Base-by-base conservation (phyloP, 306 rosid species). In the Astragalus glycyphyllos region DNA sequence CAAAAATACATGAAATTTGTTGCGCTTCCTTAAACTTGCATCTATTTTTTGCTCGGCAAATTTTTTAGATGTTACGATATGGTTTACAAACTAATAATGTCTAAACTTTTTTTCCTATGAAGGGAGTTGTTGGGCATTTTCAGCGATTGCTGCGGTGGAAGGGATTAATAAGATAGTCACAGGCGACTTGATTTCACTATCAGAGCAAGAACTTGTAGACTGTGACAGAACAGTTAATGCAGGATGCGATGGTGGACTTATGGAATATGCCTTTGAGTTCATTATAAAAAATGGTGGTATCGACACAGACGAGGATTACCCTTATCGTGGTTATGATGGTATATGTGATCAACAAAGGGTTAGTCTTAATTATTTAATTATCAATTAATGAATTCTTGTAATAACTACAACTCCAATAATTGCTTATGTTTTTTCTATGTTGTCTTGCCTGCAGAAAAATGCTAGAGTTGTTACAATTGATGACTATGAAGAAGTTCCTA, bases 51-150 rank as follows among this genome's bases (percentile, higher is more conserved):
- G 35, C 26, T 20, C 10, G 59, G 59, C 14, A 4, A 12, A 54
- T 31, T 38, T 44, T 29, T 4, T 11, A 15, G 23, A 45, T 12
- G 13, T 40, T 62, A 53, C 34, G 50, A 9, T 4, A 38, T 60
- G 47, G 6, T 55, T 56, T 48, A 29, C 2, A 65, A 41, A 84
- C 72, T 15, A 42, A 0, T 7, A 26, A 26, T 17, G 31, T 23
- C 7, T 20, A 41, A 26, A 17, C 15, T 5, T 26, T 64, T 64
- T 64, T 64, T 4, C 0, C 6, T 12, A 46, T 79, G 81, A 65
- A 93, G 98, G 92, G 86, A 86, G 98, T 65, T 90, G 96, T 85
- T 90, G 98, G 98, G 97, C 98, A 26, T 93, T 90, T 83, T 81
- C 98, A 35, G 78, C 96, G 6, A 32, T 88, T 29, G 48, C 82